These are phyloP conservation scores for Periconia sp. DNA, from an alignment of 2,329 filamentous ascomycete genomes.

Conservation along the genomic window DNA sequence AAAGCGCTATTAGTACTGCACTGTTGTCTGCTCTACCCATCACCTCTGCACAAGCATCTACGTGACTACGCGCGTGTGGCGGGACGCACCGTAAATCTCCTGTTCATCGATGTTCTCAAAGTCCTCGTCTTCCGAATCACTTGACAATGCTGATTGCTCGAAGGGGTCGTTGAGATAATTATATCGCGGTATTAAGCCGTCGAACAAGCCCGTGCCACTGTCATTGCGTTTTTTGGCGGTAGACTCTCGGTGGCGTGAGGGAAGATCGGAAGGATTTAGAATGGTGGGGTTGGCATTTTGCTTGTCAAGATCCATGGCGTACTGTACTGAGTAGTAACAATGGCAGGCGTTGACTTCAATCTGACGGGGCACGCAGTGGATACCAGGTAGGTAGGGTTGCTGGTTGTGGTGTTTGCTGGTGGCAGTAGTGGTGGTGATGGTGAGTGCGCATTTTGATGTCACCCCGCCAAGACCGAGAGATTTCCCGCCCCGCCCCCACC, in stretches of 20 bases:
- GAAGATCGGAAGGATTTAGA: slow-evolving; percentile 82
- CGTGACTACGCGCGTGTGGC: not conserved
- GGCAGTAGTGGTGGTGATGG: not conserved
- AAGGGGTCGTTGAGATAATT: slow-evolving; percentile 55
- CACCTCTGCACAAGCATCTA: too few species aligned
- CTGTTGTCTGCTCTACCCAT: not conserved
- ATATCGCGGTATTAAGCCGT: slow-evolving; percentile 54
- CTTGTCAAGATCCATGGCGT: slow-evolving; percentile 49
- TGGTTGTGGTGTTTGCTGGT: not conserved
- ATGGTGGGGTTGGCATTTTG: slow-evolving; percentile 92
- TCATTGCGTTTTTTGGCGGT: slow-evolving; percentile 48
- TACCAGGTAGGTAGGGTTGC: not conserved
- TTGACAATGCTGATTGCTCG: slow-evolving; percentile 38
- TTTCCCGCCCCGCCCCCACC: not conserved
- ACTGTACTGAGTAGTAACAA: not conserved
- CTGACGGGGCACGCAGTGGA: not conserved
- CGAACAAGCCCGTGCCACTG: slow-evolving; percentile 56
- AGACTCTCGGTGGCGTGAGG: slow-evolving; percentile 66
- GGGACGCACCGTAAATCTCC: slow-evolving; percentile 79
- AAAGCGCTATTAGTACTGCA: not conserved
- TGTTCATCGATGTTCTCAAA: slow-evolving; percentile 92
- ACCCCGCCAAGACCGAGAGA: not conserved
- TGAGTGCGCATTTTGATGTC: not conserved
- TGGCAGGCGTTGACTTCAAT: not conserved
- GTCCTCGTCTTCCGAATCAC: slow-evolving; percentile 57